Conservation (phyloP, 148 eudicot species). For the Salicornia ramosissima region DNA sequence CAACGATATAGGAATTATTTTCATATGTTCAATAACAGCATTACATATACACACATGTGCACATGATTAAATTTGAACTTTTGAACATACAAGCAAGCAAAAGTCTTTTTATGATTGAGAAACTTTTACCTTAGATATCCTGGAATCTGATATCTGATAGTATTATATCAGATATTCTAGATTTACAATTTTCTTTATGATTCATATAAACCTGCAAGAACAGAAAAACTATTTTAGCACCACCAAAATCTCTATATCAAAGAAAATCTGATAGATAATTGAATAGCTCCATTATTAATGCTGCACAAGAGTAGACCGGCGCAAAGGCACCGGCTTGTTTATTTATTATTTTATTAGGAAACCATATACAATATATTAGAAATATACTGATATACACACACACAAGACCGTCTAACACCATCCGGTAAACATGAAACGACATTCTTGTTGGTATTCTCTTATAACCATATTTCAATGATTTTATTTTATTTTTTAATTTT, state of each 20-base stretch:
- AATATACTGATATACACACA: too few relatives aligned
- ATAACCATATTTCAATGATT: too few relatives aligned
- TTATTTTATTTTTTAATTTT: too few relatives aligned
- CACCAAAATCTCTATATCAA: background rate
- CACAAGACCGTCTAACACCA: too few relatives aligned
- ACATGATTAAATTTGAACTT: background rate
- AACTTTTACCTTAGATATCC: slow-evolving; percentile 21
- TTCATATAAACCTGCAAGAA: slow-evolving; percentile 32
- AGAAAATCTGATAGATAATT: background rate
- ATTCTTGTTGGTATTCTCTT: too few relatives aligned
- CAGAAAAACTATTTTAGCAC: background rate
- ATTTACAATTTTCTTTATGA: slow-evolving; percentile 13
- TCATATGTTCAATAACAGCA: background rate
- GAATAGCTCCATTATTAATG: background rate
- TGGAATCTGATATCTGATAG: slow-evolving; percentile 21
- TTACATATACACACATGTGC: background rate
- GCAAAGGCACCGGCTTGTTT: too few relatives aligned
- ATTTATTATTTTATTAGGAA: too few relatives aligned
- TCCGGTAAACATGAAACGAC: too few relatives aligned
- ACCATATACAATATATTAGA: too few relatives aligned
- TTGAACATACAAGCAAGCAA: background rate
- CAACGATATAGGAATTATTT: background rate
- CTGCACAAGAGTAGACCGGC: too few relatives aligned
- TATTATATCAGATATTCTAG: slow-evolving; percentile 24
- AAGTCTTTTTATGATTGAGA: background rate